A percentile compares a stretch with the other conserved stretches of the same genome.
Evolutionary conservation across 768 basidiomycete genomes (phyloP).

Genomic region (Lactarius sanguifluus): DNA sequence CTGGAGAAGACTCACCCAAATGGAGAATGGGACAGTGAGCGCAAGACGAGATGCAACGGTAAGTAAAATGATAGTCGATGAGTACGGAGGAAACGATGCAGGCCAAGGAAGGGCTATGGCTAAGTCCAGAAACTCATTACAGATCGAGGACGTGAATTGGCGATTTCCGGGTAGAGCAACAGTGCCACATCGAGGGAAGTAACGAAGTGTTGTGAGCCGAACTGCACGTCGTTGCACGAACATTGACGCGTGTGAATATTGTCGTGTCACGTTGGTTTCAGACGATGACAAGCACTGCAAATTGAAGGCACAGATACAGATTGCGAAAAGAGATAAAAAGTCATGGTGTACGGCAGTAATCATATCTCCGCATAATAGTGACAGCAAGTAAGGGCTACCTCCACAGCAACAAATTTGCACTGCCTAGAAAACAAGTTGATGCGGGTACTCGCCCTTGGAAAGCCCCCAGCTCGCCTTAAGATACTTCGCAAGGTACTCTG

Average conservation of each 20-base stretch:
- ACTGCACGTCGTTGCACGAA: constrained; percentile 15
- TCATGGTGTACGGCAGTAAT: constrained; percentile 28
- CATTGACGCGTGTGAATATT: constrained; percentile 20
- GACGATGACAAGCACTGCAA: constrained; percentile 1
- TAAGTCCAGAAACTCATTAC: constrained; percentile 73
- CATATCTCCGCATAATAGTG: constrained; percentile 27
- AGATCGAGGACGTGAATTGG: constrained; percentile 35
- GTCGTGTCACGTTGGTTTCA: not conserved
- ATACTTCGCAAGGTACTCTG: constrained; percentile 89
- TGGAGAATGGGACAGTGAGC: constrained; percentile 62
- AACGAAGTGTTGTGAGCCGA: constrained; percentile 5
- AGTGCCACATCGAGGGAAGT: not conserved
- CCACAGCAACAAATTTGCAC: constrained; percentile 25
- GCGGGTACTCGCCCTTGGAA: constrained; percentile 96
- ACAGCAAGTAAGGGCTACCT: constrained; percentile 26
- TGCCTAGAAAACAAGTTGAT: constrained; percentile 82
- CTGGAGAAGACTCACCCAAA: constrained; percentile 60
- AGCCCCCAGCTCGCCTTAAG: constrained; percentile 90
- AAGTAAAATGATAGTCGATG: constrained; percentile 70
- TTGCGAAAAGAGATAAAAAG: constrained; percentile 25
- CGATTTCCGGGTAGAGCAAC: constrained; percentile 14
- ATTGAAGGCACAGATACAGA: constrained; percentile 23
- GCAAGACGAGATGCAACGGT: constrained; percentile 60
- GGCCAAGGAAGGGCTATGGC: constrained; percentile 74
- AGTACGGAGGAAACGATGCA: constrained; percentile 64